Percentiles rank a stretch among this genome's conserved stretches.
Evolutionary conservation across 306 rosid genomes (phyloP).

Genomic region (Cucumis sativus): DNA sequence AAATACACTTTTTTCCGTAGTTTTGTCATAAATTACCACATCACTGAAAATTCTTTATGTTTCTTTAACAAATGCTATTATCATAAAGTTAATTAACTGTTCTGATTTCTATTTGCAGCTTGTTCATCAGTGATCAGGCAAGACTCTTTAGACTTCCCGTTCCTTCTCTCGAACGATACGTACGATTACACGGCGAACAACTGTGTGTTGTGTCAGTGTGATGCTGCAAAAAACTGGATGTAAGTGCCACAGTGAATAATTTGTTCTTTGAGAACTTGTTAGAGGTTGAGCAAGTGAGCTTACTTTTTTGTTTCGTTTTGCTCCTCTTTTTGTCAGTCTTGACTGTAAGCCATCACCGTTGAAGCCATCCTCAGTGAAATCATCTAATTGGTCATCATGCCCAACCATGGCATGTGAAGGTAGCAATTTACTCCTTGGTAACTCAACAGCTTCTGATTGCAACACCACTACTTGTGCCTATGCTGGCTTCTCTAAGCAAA

Average conservation of each 20-base stretch:
- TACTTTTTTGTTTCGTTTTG: background rate
- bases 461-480: slow-evolving; percentile 40
- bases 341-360: slow-evolving; percentile 44
- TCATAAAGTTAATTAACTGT: background rate
- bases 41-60: background rate
- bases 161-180: slow-evolving; percentile 43
- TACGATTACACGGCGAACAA: slow-evolving; percentile 40
- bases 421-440: slow-evolving; percentile 22
- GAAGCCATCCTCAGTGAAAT: slow-evolving; percentile 15
- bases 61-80: background rate
- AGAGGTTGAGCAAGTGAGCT: background rate
- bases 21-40: background rate
- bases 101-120: slow-evolving; percentile 25
- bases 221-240: slow-evolving; percentile 24
- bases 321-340: slow-evolving; percentile 19
- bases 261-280: background rate
- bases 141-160: slow-evolving; percentile 36
- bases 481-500: slow-evolving; percentile 31
- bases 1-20: background rate
- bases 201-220: slow-evolving; percentile 62
- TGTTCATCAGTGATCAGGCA: slow-evolving; percentile 37
- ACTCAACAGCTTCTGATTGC: slow-evolving; percentile 26
- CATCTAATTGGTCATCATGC: slow-evolving; percentile 32
- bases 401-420: slow-evolving; percentile 36
- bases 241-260: slow-evolving; percentile 13